Conservation (phyloP, 495 filamentous ascomycete genomes). For the Penicillium egyptiacum region DNA sequence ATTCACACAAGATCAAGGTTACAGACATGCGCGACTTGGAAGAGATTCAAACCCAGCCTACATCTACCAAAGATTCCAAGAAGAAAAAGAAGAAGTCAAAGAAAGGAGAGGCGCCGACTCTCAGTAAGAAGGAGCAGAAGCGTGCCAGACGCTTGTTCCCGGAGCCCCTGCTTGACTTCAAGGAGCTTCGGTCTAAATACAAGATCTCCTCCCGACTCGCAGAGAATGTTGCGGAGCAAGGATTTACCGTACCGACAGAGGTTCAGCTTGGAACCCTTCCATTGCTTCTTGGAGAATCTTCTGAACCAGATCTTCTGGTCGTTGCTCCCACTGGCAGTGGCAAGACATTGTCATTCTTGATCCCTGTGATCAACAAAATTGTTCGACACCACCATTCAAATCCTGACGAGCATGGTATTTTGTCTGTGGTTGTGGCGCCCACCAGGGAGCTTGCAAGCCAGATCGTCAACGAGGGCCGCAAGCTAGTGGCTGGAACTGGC, state of each 20-base stretch:
- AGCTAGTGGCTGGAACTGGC: conserved; percentile 73
- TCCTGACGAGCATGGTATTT: conserved; percentile 50
- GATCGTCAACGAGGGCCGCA: conserved; percentile 89
- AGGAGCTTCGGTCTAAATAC: conserved; percentile 66
- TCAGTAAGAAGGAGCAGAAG: conserved; percentile 55
- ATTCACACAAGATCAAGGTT: conserved; percentile 84
- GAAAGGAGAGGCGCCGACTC: conserved; percentile 35
- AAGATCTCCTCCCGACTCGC: conserved; percentile 67
- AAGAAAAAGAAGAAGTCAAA: conserved; percentile 54
- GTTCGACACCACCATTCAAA: conserved; percentile 53
- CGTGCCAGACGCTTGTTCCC: conserved; percentile 60
- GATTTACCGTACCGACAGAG: conserved; percentile 84
- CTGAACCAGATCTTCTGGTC: conserved; percentile 70
- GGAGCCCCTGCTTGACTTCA: conserved; percentile 76
- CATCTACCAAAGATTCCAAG: conserved; percentile 47
- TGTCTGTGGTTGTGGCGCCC: conserved; percentile 76
- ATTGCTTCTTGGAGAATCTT: conserved; percentile 57
- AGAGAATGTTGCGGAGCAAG: conserved; percentile 78
- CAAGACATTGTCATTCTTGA: conserved; percentile 92
- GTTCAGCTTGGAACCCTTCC: conserved; percentile 88
- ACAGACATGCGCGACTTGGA: conserved; percentile 59
- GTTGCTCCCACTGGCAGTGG: conserved; percentile 95
- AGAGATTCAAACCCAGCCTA: conserved; percentile 36
- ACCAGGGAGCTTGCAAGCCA: conserved; percentile 90
- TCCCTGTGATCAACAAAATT: conserved; percentile 77